A percentile compares a stretch with the other conserved stretches of the same genome.
Conservation (phyloP, 2,329 filamentous ascomycete species). For the Diaporthe velutina region DNA sequence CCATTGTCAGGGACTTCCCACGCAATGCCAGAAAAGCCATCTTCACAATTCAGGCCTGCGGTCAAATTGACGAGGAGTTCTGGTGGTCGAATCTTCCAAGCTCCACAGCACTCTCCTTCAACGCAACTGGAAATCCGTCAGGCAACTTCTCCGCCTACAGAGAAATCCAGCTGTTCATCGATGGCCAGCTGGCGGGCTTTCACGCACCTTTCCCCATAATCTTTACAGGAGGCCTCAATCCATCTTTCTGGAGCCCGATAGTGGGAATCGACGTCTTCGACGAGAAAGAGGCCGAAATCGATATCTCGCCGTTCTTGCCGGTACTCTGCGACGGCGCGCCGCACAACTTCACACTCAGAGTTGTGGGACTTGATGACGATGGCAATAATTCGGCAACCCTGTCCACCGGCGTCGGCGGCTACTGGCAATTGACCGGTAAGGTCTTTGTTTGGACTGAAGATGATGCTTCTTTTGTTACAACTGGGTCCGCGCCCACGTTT, state of each 20-base stretch:
- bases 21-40: slow-evolving; percentile 77
- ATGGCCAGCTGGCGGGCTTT: slow-evolving; percentile 79
- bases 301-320: slow-evolving; percentile 82
- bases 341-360: slow-evolving; percentile 76
- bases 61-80: slow-evolving; percentile 83
- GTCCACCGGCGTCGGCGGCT: slow-evolving; percentile 69
- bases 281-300: slow-evolving; percentile 82
- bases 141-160: slow-evolving; percentile 80
- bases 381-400: slow-evolving; percentile 60
- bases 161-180: slow-evolving; percentile 82
- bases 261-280: slow-evolving; percentile 86
- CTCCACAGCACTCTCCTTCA: slow-evolving; percentile 71
- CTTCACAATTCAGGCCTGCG: slow-evolving; percentile 80
- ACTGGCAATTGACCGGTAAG: slow-evolving; percentile 85
- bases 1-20: slow-evolving; percentile 69
- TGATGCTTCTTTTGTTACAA: slow-evolving; percentile 63
- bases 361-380: slow-evolving; percentile 74
- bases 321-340: slow-evolving; percentile 73
- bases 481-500: slow-evolving; percentile 55
- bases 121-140: slow-evolving; percentile 65
- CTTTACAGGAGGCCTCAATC: slow-evolving; percentile 84
- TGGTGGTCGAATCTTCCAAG: slow-evolving; percentile 86
- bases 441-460: slow-evolving; percentile 80
- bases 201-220: slow-evolving; percentile 88
- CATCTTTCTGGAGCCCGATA: slow-evolving; percentile 81